These are phyloP conservation scores for Danielia oregonensis DNA, from an alignment of 805 yeast species.

Conservation along the genomic window DNA sequence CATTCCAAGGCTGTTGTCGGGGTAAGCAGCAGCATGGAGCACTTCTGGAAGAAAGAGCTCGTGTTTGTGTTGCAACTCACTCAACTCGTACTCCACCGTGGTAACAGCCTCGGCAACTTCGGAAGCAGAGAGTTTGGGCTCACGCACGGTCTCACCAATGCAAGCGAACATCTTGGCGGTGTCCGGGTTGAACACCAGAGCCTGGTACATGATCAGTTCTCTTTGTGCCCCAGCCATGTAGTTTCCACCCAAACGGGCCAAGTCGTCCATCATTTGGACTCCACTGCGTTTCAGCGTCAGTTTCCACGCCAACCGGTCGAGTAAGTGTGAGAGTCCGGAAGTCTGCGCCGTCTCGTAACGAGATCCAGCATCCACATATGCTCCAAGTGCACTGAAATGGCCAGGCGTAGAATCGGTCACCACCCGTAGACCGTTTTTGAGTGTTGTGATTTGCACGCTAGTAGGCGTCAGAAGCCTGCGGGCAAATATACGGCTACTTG, in stretches of 20 bases:
- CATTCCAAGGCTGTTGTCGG: conserved; percentile 70
- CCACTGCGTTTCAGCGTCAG: conserved; percentile 60
- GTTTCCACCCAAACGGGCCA: conserved; percentile 87
- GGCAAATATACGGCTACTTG: background rate
- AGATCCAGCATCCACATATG: conserved; percentile 88
- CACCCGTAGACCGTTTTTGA: conserved; percentile 75
- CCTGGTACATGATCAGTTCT: conserved; percentile 90
- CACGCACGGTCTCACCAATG: conserved; percentile 71
- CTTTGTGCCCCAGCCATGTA: conserved; percentile 90
- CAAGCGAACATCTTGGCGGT: conserved; percentile 73
- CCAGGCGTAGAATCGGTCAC: conserved; percentile 86
- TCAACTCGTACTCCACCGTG: conserved; percentile 77
- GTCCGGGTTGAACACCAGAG: conserved; percentile 87
- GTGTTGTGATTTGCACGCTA: conserved; percentile 24
- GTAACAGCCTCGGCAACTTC: conserved; percentile 72
- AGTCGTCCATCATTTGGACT: conserved; percentile 64
- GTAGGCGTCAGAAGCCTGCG: background rate
- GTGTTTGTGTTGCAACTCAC: conserved; percentile 77
- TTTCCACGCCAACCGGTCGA: conserved; percentile 83
- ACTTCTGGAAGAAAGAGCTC: conserved; percentile 86
- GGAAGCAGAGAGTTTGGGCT: conserved; percentile 61
- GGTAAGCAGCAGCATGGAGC: conserved; percentile 80
- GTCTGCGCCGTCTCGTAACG: conserved; percentile 61
- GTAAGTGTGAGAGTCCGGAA: conserved; percentile 76
- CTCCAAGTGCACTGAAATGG: conserved; percentile 86